Evolutionary conservation across 139 green algal species (phyloP).

Genomic region (Axilococcus clingmanii): DNA sequence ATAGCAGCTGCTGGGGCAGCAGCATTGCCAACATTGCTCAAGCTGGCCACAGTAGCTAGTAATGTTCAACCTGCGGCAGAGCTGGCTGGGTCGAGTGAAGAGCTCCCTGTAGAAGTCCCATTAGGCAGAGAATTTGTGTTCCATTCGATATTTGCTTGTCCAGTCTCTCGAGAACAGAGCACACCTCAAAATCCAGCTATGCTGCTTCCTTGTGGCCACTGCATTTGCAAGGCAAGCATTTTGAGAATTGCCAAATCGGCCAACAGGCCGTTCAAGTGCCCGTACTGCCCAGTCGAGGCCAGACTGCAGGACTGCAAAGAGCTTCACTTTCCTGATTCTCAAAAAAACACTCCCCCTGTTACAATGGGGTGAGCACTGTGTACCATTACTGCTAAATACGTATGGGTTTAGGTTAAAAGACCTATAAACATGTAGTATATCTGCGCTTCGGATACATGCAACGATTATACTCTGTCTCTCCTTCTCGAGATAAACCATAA

Average conservation of each 20-base stretch:
- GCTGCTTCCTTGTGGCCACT: constrained; percentile 89
- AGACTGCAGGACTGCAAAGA: constrained; percentile 40
- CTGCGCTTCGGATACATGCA: too few relatives aligned
- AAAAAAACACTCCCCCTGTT: too few relatives aligned
- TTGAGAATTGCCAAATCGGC: constrained; percentile 66
- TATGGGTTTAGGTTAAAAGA: too few relatives aligned
- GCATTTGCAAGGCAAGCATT: constrained; percentile 73
- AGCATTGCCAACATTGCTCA: constrained; percentile 80
- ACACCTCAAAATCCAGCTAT: constrained; percentile 79
- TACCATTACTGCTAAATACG: too few relatives aligned
- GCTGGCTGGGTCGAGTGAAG: constrained; percentile 11
- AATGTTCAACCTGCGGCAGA: constrained; percentile 6
- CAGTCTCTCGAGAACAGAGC: constrained; percentile 75
- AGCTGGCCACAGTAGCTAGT: constrained; percentile 64
- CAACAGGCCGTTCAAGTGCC: constrained; percentile 83
- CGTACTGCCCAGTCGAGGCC: constrained; percentile 87
- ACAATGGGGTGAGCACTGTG: too few relatives aligned
- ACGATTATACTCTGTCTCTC: too few relatives aligned
- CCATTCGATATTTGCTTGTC: constrained; percentile 86
- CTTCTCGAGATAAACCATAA: too few relatives aligned
- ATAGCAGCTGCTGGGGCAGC: constrained; percentile 60
- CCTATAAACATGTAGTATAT: too few relatives aligned
- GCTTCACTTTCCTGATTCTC: constrained; percentile 64
- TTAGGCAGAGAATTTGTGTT: constrained; percentile 84
- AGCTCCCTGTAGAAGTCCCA: constrained; percentile 88